Percentiles rank a stretch among this genome's conserved stretches.
phyloP scores from a whole-genome alignment of 2,329 filamentous ascomycete genomes.

The Botrytis pseudocinerea region DNA sequence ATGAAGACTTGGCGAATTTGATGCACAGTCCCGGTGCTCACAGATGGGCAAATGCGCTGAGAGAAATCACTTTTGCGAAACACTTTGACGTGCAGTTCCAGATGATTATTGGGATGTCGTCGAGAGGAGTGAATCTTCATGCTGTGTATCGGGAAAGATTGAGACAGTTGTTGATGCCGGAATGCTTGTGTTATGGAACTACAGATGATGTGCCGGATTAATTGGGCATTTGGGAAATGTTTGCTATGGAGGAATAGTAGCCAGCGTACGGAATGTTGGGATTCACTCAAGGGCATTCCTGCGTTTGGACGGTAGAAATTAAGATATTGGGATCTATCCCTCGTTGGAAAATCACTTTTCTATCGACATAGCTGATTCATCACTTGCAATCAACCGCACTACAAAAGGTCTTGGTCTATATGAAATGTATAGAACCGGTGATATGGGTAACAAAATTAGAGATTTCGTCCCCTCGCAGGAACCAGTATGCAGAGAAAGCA shows the following conservation, averaged over 20 bases:
- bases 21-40: neutral
- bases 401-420: neutral
- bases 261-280: neutral
- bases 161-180: neutral
- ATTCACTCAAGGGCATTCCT: neutral
- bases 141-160: neutral
- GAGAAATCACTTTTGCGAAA: neutral
- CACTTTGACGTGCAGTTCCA: neutral
- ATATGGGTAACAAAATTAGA: no score
- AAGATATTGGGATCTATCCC: neutral
- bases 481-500: neutral
- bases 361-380: neutral
- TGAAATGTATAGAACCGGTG: neutral
- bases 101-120: neutral
- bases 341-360: neutral
- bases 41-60: neutral
- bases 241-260: neutral
- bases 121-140: neutral
- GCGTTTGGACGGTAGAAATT: neutral
- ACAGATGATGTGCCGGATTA: neutral
- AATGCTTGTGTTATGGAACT: neutral
- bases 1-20: neutral
- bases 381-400: neutral
- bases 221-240: neutral
- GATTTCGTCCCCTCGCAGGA: neutral